A percentile compares a stretch with the other conserved stretches of the same genome.
These are phyloP conservation scores for Suillus decipiens DNA, from an alignment of 768 basidiomycete species.

Conservation along the genomic window DNA sequence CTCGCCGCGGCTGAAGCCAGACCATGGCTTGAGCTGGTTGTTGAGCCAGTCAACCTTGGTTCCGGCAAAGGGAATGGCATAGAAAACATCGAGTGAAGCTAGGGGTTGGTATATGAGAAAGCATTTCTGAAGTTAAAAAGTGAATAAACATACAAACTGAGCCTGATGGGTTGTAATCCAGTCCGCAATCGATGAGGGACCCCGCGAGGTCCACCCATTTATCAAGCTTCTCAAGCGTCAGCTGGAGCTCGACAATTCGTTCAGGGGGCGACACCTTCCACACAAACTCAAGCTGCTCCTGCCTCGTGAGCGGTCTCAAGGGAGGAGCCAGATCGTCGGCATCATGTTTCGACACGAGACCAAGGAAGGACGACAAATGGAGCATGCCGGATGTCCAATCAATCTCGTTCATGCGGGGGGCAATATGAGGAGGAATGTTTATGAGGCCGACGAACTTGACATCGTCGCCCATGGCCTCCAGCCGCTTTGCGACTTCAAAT, in stretches of 20 bases:
- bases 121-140: background rate
- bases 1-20: constrained; percentile 25
- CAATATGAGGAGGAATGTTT: constrained; percentile 39
- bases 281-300: constrained; percentile 26
- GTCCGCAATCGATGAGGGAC: constrained; percentile 33
- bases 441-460: constrained; percentile 38
- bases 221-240: constrained; percentile 26
- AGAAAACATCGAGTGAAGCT: constrained; percentile 29
- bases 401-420: constrained; percentile 43
- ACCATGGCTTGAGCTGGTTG: constrained; percentile 31
- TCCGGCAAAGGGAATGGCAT: constrained; percentile 29
- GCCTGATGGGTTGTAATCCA: constrained; percentile 24
- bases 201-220: constrained; percentile 33
- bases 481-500: constrained; percentile 37
- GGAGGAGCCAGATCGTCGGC: constrained; percentile 23
- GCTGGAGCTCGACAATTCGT: constrained; percentile 30
- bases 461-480: constrained; percentile 29
- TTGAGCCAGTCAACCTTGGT: constrained; percentile 32
- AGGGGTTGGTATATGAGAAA: constrained; percentile 7
- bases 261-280: constrained; percentile 31
- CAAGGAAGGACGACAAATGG: constrained; percentile 44
- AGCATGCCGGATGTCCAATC: constrained; percentile 42
- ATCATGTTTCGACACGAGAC: constrained; percentile 31
- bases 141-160: constrained; percentile 29
- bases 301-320: constrained; percentile 22